Base-by-base conservation (phyloP, 139 green algal species). In the Picochlorum sp. region DNA sequence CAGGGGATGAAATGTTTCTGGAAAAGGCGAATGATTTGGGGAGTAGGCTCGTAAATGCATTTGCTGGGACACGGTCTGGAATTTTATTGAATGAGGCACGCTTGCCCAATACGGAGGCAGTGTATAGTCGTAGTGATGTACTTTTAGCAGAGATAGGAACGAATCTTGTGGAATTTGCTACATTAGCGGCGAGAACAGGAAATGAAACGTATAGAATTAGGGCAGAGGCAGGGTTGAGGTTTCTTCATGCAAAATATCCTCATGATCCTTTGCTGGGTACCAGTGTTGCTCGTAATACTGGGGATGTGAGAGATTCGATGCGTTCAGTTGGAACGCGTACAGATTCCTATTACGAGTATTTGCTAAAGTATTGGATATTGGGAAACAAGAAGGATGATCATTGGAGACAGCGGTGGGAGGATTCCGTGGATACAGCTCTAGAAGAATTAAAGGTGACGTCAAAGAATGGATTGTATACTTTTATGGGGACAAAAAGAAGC, bases 311-410 rank as follows among this genome's bases (percentile, higher is more conserved):
- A 2, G 65, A 61, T 20, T 26, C 21, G 16, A 56, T 18, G 21
- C 18, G 16, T 6, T 45, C 58, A 30, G 23, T 65, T 24, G 85
- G 83, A 3, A 78, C 81, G 18, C 75, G 84, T 60, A 83, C 78
- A 7, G 85, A 92, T 75, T 81, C 66, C 5, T 92, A 87, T 69
- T 92, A 86, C 63, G 85, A 92, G 77, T 92, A 92, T 65, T 67
- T 92, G 65, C 62, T 92, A 24, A 92, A 92, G 71, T 54, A 74
- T 20, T 83, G 76, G 76, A 59, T 83, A 23, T 21, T 45, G 15
- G 44, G 58, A 31, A 31, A 31, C 20, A 65, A 65, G 57, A 65
- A 54, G 47, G 58, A 65, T 23, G 44, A 65, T 31, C 58, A 65
- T 31, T 65, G 58, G 58, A 51, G 58, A 52, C n/a, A 65, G 57